Evolutionary conservation across 352 stramenopile genomes (phyloP).

Genomic region (Thalassiosira delicatula): DNA sequence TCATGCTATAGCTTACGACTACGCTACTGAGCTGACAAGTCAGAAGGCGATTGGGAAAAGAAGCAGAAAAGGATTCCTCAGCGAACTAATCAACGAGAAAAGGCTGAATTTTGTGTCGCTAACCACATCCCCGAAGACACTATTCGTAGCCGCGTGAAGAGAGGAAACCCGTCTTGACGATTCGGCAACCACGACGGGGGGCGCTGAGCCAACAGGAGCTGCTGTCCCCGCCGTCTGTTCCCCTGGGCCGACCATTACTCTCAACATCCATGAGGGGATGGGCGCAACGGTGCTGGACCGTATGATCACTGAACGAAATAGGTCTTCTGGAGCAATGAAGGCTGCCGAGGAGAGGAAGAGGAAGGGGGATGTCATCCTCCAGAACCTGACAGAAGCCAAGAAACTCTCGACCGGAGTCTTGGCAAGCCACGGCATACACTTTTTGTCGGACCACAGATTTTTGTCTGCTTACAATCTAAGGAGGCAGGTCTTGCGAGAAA

Average conservation of each 20-base stretch:
- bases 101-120: no score
- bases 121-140: no score
- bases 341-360: constrained; percentile 10
- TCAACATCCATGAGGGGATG: neutral
- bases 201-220: no score
- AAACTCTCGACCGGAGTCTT: constrained; percentile 1
- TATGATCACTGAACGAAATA: neutral
- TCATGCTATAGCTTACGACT: no score
- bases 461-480: neutral
- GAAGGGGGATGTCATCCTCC: neutral
- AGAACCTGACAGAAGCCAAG: constrained; percentile 7
- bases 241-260: neutral
- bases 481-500: neutral
- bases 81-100: neutral
- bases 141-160: no score
- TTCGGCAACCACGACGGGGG: no score
- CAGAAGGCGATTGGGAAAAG: neutral
- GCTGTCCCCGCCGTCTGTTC: no score
- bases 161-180: no score
- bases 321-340: constrained; percentile 2
- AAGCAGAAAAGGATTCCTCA: neutral
- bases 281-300: neutral
- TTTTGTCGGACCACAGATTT: neutral
- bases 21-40: neutral
- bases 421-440: neutral